Percentiles rank a stretch among this genome's conserved stretches.
Conservation (phyloP, 306 rosid species). For the Corylus americana region DNA sequence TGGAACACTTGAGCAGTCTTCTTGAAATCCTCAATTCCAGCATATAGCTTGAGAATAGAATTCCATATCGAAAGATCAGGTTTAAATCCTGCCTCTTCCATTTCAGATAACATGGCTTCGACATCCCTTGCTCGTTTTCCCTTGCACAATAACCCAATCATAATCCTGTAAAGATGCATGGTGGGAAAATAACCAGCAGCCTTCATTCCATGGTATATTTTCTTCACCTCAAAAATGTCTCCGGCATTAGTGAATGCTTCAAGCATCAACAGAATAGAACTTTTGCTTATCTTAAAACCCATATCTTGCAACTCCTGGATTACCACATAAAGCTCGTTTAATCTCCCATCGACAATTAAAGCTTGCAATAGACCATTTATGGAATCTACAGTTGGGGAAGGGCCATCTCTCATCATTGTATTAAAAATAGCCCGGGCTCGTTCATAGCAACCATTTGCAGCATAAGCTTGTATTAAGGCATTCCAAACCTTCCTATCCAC, state of each 20-base stretch:
- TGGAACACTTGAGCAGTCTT: slow-evolving; percentile 58
- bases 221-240: slow-evolving; percentile 83
- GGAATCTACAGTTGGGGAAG: slow-evolving; percentile 80
- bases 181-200: slow-evolving; percentile 93
- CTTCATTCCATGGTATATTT: slow-evolving; percentile 91
- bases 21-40: slow-evolving; percentile 65
- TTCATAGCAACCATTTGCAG: slow-evolving; percentile 81
- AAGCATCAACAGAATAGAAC: slow-evolving; percentile 82
- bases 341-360: slow-evolving; percentile 71
- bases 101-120: slow-evolving; percentile 75
- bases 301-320: slow-evolving; percentile 94
- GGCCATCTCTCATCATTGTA: slow-evolving; percentile 93
- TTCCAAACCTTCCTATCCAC: slow-evolving; percentile 89
- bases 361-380: slow-evolving; percentile 82
- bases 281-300: slow-evolving; percentile 85
- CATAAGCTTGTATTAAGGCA: slow-evolving; percentile 86
- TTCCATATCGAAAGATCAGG: slow-evolving; percentile 83
- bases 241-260: slow-evolving; percentile 86
- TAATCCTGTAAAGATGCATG: slow-evolving; percentile 78
- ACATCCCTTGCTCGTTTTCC: slow-evolving; percentile 74
- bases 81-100: slow-evolving; percentile 84
- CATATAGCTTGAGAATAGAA: slow-evolving; percentile 69
- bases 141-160: slow-evolving; percentile 71
- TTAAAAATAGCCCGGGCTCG: slow-evolving; percentile 92
- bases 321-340: slow-evolving; percentile 81